Conservation (phyloP, 805 yeast genomes). For the Cyberlindnera subsufficiens region DNA sequence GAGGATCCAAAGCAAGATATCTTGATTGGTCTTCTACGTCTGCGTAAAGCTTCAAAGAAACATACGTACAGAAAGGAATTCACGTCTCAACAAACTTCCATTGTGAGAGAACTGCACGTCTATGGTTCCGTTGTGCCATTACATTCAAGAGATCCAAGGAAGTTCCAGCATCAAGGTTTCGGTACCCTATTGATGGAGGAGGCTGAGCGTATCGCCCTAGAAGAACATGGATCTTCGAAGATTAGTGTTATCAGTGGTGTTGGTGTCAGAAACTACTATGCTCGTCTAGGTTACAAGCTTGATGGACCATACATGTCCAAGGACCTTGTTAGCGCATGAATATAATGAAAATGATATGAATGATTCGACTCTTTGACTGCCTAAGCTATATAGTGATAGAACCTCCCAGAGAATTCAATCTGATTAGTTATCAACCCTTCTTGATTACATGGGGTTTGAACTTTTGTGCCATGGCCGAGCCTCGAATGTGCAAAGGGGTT, state of each 20-base stretch:
- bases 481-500: too few species aligned
- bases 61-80: slow-evolving; percentile 90
- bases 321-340: slow-evolving; percentile 11
- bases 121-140: slow-evolving; percentile 96
- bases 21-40: slow-evolving; percentile 81
- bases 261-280: slow-evolving; percentile 95
- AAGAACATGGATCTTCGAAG: slow-evolving; percentile 89
- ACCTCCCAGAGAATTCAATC: neutral
- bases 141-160: slow-evolving; percentile 94
- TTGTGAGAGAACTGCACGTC: slow-evolving; percentile 95
- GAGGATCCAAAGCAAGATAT: slow-evolving; percentile 98
- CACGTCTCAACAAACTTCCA: slow-evolving; percentile 75
- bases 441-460: too few species aligned
- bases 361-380: neutral
- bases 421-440: neutral
- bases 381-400: neutral
- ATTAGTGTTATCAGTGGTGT: slow-evolving; percentile 95
- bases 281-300: slow-evolving; percentile 80
- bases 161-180: slow-evolving; percentile 98
- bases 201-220: slow-evolving; percentile 91
- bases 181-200: slow-evolving; percentile 98
- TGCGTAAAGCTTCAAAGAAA: slow-evolving; percentile 83
- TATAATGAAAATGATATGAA: neutral
- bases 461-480: too few species aligned
- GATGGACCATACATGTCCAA: slow-evolving; percentile 99